These are phyloP conservation scores for Leptographium wingfieldii DNA, from an alignment of 2,329 filamentous ascomycete species.

Conservation along the genomic window DNA sequence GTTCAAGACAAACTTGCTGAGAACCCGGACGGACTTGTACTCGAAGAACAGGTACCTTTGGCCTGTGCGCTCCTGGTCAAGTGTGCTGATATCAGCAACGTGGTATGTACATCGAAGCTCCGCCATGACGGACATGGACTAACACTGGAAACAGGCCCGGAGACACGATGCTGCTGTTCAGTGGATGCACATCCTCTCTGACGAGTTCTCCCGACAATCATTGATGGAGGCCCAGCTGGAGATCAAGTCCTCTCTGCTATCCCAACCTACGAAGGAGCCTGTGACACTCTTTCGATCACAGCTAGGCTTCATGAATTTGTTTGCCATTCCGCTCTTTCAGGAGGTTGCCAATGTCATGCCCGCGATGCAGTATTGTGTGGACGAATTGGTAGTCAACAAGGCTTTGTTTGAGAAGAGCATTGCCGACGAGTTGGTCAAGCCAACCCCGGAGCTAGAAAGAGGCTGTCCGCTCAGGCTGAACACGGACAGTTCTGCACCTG, in stretches of 20 bases:
- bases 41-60: constrained; percentile 66
- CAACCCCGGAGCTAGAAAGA: constrained; percentile 25
- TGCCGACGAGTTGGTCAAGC: constrained; percentile 45
- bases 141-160: constrained; percentile 48
- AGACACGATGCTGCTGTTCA: constrained; percentile 68
- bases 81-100: constrained; percentile 97
- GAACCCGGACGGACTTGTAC: constrained; percentile 64
- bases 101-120: constrained; percentile 47
- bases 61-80: constrained; percentile 92
- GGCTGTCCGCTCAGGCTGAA: constrained; percentile 33
- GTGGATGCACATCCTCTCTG: constrained; percentile 90
- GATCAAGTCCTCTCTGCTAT: constrained; percentile 78
- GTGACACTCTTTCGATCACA: constrained; percentile 77
- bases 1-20: constrained; percentile 66
- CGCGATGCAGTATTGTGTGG: constrained; percentile 68
- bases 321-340: constrained; percentile 83
- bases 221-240: constrained; percentile 81
- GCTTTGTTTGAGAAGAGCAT: constrained; percentile 58
- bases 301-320: constrained; percentile 92
- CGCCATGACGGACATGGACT: background rate
- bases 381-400: constrained; percentile 70
- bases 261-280: constrained; percentile 71
- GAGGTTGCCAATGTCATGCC: constrained; percentile 79
- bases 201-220: constrained; percentile 88
- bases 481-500: constrained; percentile 18